Conservation (phyloP, 1,284 basidiomycete species). For the Singerocomus rubriflavus region DNA sequence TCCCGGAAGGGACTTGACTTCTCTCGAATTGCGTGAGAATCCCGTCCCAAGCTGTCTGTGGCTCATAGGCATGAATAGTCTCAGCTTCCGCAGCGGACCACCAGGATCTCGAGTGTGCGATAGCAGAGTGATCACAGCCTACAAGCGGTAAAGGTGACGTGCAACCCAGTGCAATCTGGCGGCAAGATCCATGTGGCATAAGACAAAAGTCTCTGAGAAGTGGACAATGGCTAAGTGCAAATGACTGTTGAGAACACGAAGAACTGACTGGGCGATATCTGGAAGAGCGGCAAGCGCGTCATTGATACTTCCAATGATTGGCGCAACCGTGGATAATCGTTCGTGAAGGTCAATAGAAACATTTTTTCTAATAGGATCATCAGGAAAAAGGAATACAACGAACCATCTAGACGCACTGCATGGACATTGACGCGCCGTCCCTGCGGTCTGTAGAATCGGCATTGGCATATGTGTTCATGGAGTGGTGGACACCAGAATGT, state of each 20-base stretch:
- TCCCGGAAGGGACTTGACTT: slow-evolving; percentile 18
- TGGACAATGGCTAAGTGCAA: neutral
- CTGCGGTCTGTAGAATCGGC: neutral
- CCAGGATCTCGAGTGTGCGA: neutral
- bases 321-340: neutral
- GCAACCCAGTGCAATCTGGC: neutral
- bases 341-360: neutral
- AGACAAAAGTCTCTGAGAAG: slow-evolving; percentile 4
- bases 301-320: slow-evolving; percentile 1
- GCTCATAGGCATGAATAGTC: neutral
- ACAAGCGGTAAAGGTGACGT: neutral
- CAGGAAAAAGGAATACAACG: neutral
- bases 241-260: neutral
- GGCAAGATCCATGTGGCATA: neutral
- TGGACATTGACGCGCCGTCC: neutral
- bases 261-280: slow-evolving; percentile 14
- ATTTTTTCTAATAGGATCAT: slow-evolving; percentile 4
- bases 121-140: neutral
- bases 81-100: neutral
- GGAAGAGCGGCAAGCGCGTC: neutral
- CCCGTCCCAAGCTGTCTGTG: slow-evolving; percentile 2
- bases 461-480: neutral
- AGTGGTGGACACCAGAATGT: neutral
- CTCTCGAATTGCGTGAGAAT: neutral
- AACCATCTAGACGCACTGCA: slow-evolving; percentile 9